Evolutionary conservation across 2,329 filamentous ascomycete genomes (phyloP).

Genomic region (Volutella citrinella): DNA sequence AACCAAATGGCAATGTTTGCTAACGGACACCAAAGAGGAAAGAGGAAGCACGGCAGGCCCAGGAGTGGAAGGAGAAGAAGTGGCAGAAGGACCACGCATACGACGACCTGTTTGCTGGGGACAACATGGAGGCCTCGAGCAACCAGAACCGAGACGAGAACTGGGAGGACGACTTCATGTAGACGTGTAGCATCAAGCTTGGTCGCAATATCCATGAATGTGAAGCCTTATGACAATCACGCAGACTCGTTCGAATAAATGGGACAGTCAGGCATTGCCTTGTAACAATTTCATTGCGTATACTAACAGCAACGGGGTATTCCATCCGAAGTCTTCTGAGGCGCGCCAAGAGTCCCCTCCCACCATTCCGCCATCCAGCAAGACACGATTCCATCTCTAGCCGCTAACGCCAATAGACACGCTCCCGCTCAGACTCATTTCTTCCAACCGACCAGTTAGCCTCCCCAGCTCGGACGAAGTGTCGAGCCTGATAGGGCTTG

Average conservation of each 20-base stretch:
- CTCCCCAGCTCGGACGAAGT: conserved; percentile 25
- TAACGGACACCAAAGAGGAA: conserved; percentile 56
- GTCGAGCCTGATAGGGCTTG: conserved; percentile 26
- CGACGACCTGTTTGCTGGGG: conserved; percentile 84
- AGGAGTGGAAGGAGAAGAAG: conserved; percentile 84
- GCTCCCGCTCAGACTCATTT: conserved; percentile 29
- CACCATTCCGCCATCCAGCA: too few relatives aligned
- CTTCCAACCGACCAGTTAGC: conserved; percentile 29
- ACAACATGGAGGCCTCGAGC: conserved; percentile 71
- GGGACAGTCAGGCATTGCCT: too few relatives aligned
- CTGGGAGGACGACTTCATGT: conserved; percentile 95
- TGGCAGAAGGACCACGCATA: conserved; percentile 98
- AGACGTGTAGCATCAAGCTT: too few relatives aligned
- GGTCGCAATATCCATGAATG: too few relatives aligned
- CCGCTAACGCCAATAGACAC: conserved; percentile 30
- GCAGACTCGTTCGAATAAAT: too few relatives aligned
- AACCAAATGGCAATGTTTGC: too few relatives aligned
- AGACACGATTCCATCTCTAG: too few relatives aligned
- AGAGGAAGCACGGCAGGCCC: conserved; percentile 68
- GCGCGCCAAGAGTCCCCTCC: too few relatives aligned
- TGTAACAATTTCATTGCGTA: too few relatives aligned
- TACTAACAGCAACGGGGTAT: conserved; percentile 10
- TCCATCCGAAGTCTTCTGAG: too few relatives aligned
- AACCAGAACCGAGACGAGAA: conserved; percentile 80
- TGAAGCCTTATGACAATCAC: too few relatives aligned